These are phyloP conservation scores for Colletotrichum orchidophilum DNA, from an alignment of 2,329 filamentous ascomycete genomes.

Conservation along the genomic window DNA sequence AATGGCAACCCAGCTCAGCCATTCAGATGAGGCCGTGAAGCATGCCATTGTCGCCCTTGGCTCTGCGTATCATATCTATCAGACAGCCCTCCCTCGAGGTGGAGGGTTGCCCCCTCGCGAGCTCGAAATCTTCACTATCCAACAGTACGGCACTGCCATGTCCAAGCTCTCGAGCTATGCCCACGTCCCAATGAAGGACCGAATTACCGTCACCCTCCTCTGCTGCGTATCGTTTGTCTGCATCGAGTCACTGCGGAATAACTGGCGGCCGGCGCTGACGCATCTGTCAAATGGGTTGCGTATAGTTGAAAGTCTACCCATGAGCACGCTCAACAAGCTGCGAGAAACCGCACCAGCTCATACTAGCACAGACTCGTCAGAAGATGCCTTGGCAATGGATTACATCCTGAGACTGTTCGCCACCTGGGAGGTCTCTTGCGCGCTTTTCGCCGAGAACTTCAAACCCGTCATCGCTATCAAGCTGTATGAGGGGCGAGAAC, in stretches of 20 bases:
- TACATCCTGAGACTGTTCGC: constrained; percentile 38
- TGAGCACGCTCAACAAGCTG: constrained; percentile 21
- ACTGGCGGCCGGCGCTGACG: constrained; percentile 38
- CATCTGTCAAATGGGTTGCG: constrained; percentile 44
- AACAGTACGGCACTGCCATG: constrained; percentile 50
- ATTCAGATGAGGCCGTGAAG: constrained; percentile 42
- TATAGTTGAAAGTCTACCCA: constrained; percentile 42
- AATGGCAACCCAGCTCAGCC: constrained; percentile 42
- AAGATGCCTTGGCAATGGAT: constrained; percentile 30
- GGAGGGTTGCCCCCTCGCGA: constrained; percentile 37
- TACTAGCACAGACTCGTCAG: not conserved
- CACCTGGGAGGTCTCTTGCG: constrained; percentile 37
- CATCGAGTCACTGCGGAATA: constrained; percentile 42
- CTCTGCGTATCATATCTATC: constrained; percentile 42
- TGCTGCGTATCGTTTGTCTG: constrained; percentile 45
- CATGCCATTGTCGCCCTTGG: constrained; percentile 47
- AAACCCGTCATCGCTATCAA: constrained; percentile 35
- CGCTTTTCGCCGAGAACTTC: constrained; percentile 35
- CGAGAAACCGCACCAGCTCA: not conserved
- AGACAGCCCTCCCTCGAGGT: constrained; percentile 16
- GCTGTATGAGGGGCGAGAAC: constrained; percentile 32
- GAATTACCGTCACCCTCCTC: constrained; percentile 40
- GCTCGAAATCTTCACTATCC: constrained; percentile 48
- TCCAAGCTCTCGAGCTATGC: constrained; percentile 36
- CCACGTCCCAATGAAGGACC: constrained; percentile 36